Evolutionary conservation across 2,329 filamentous ascomycete species (phyloP), one percentile per base, ranked within the genome.

Genomic region (Westerdykella ornata): DNA sequence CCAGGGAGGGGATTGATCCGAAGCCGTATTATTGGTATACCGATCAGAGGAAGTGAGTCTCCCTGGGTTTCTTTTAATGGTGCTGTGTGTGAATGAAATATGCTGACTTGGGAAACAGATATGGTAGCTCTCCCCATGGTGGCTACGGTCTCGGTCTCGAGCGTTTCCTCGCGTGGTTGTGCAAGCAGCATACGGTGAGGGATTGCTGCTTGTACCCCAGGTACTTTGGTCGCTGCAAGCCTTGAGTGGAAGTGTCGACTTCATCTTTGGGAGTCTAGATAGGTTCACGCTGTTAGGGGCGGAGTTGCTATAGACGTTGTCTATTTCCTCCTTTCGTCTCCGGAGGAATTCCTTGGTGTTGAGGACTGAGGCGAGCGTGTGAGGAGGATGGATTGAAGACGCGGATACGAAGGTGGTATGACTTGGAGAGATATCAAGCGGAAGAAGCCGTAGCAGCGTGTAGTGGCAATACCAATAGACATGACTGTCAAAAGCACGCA

Each of bases 11-110:
- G 31, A 94, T 97, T 65, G 81, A 86, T 56, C 80, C 88, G 15
- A 78, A 78, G 55, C 82, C 84, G 35, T 97, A 97, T 72, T 97
- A 94, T 76, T 98, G 92, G 92, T 98, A 97, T 73, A 94, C 88
- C 22, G 92, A 96, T 71, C 88, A 95, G 78, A 77, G 89, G 64
- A 94, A 92, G 86, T 89, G 70, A 74, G 83, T 80, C 18, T 14
- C 36, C 34, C 26, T 35, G 9, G n/a, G n/a, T n/a, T 26, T 26
- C 4, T 26, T 9, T 11, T 26, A 26, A 11, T 4, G 8, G 22
- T 9, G 20, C 5, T 26, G 22, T 26, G 5, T 2, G 22, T 26
- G 8, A 39, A 42, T 17, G 34, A 35, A 20, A 30, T 17, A 35
- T 38, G 35, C 56, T 63, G 47, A 63, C 45, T 13, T 35, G 17